Base-by-base conservation (phyloP, 208 protist genomes). In the Leishmania aethiopica region DNA sequence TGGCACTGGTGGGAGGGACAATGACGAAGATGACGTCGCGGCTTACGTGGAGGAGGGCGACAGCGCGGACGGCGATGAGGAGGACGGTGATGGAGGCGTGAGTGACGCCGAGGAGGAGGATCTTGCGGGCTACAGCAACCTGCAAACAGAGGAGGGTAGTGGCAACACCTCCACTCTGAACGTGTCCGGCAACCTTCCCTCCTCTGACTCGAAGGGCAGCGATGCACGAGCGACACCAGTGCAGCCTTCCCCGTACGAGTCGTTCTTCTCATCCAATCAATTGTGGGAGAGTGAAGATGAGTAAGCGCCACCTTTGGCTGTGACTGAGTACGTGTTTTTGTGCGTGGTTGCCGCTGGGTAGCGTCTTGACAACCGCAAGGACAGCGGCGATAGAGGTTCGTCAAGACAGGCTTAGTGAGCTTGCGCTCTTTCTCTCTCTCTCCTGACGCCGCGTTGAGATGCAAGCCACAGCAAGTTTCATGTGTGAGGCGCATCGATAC, bases 121-220 rank as follows among this genome's bases (percentile, higher is more conserved):
- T 49, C 53, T 80, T 40, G 66, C 72, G 35, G 77, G 75, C 47
- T 82, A 79, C 72, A 86, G 82, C 64, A 86, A 82, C 59, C n/a
- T 76, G 47, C 78, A 64, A 35, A 70, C 70, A 53, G 71, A 78
- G 25, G 77, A 72, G 37, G 28, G 15, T 28, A 77, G 73, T 47
- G 62, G 42, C 13, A 25, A 62, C 1, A 25, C 40, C 25, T 77
- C 81, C 6, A 47, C 35, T 8, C 10, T 37, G 22, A 59, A 42
- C 8, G 60, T 25, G 2, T 74, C 57, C 75, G 13, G 55, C 28
- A 40, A 4, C 19, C 57, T 32, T 55, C 15, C 57, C 55, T 57
- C 32, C 15, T 13, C 73, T 28, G 47, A 35, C 8, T 32, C 35
- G 4, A 35, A 35, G 19, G 35, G 49, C 4, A 32, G 35, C 47